Evolutionary conservation across 148 eudicot species (phyloP).

Genomic region (Vaccinium myrtillus): DNA sequence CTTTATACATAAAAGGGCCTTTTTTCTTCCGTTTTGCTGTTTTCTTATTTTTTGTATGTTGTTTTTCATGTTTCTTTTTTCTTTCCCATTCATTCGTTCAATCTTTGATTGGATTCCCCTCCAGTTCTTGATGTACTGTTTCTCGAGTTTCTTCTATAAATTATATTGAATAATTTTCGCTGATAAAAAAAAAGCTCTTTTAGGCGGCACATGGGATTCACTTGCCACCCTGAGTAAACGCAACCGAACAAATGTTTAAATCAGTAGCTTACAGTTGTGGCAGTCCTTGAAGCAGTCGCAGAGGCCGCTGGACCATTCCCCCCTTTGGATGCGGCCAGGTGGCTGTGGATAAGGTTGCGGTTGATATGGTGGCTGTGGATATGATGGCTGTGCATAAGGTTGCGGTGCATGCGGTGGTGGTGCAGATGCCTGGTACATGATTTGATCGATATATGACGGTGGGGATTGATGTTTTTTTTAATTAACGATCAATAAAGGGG

Average conservation of each 20-base stretch:
- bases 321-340: neutral
- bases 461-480: neutral
- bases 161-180: too few relatives aligned
- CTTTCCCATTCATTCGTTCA: too few relatives aligned
- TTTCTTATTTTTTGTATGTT: too few relatives aligned
- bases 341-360: neutral
- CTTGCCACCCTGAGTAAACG: neutral
- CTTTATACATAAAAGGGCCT: too few relatives aligned
- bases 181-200: neutral
- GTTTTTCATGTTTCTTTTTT: too few relatives aligned
- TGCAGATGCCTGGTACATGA: neutral
- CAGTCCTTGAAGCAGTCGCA: conserved; percentile 10
- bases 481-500: neutral
- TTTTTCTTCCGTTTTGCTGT: too few relatives aligned
- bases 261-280: neutral
- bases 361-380: neutral
- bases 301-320: conserved; percentile 14
- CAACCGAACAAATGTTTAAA: neutral
- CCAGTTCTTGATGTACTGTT: too few relatives aligned
- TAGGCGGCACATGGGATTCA: neutral
- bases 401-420: neutral
- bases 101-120: too few relatives aligned
- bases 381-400: neutral
- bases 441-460: neutral
- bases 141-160: too few relatives aligned